These are phyloP conservation scores for Suillus cothurnatus DNA, from an alignment of 768 basidiomycete genomes.

Conservation along the genomic window DNA sequence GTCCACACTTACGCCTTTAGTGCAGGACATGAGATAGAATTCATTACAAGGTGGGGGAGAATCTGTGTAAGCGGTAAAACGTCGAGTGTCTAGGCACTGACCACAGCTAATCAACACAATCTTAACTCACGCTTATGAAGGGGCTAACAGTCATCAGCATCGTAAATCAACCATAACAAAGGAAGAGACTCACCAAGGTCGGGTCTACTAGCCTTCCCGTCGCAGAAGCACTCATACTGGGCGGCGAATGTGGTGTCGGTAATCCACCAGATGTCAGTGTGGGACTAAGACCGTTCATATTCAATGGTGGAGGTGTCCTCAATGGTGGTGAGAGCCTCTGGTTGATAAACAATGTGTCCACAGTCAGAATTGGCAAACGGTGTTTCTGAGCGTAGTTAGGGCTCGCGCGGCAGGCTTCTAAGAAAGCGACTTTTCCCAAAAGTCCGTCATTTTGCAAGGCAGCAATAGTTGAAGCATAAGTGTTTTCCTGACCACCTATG, in stretches of 20 bases:
- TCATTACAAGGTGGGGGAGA: conserved; percentile 86
- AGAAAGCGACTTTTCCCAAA: conserved; percentile 63
- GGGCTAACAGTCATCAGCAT: conserved; percentile 45
- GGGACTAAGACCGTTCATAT: conserved; percentile 41
- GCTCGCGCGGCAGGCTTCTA: conserved; percentile 50
- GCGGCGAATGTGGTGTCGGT: conserved; percentile 67
- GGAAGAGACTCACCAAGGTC: conserved; percentile 54
- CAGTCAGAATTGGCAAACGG: conserved; percentile 52
- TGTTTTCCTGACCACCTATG: conserved; percentile 58
- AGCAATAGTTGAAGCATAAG: conserved; percentile 59
- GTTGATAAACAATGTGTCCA: conserved; percentile 53
- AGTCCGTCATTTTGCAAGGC: conserved; percentile 62
- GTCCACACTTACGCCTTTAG: conserved; percentile 60
- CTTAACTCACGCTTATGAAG: conserved; percentile 70
- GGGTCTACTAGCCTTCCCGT: conserved; percentile 55
- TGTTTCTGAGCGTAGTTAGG: conserved; percentile 48
- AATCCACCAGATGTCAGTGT: conserved; percentile 59
- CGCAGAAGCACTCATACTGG: conserved; percentile 33
- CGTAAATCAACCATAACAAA: conserved; percentile 10
- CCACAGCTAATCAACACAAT: conserved; percentile 10
- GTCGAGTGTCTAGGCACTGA: conserved; percentile 12
- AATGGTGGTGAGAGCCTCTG: conserved; percentile 29
- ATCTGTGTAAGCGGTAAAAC: conserved; percentile 50
- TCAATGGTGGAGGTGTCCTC: conserved; percentile 50
- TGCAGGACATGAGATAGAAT: conserved; percentile 80